Percentiles rank a stretch among this genome's conserved stretches.
Conservation (phyloP, 1,284 basidiomycete genomes). For the Marasmius tenuissimus region DNA sequence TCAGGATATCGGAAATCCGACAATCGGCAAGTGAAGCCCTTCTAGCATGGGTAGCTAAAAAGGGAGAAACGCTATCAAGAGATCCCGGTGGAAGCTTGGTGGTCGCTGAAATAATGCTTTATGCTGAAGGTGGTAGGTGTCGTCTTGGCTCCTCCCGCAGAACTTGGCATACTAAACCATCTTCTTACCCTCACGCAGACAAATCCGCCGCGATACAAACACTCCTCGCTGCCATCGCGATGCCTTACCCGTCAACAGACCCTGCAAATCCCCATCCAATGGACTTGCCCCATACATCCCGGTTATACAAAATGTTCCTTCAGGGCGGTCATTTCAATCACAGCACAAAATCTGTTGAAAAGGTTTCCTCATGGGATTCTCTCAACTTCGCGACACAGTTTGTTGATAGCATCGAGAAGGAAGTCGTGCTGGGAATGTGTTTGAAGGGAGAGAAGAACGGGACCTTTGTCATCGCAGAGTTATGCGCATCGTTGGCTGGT, state of each 20-base stretch:
- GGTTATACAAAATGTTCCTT: constrained; percentile 83
- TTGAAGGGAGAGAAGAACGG: constrained; percentile 54
- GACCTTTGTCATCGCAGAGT: constrained; percentile 77
- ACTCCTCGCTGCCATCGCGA: constrained; percentile 55
- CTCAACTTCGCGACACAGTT: constrained; percentile 59
- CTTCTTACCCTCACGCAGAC: constrained; percentile 43
- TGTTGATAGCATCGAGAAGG: constrained; percentile 55
- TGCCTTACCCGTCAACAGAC: constrained; percentile 55
- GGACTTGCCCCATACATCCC: constrained; percentile 76
- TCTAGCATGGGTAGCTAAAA: constrained; percentile 62
- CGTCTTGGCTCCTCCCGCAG: not conserved
- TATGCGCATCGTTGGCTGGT: constrained; percentile 62
- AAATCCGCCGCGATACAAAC: constrained; percentile 62
- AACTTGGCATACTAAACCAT: not conserved
- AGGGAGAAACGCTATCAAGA: constrained; percentile 57
- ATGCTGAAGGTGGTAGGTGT: constrained; percentile 73
- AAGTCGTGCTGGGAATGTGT: constrained; percentile 60
- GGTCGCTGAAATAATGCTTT: constrained; percentile 78
- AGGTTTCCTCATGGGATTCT: constrained; percentile 52
- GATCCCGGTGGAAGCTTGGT: constrained; percentile 81
- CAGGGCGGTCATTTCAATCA: constrained; percentile 88
- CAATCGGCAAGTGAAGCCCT: constrained; percentile 70
- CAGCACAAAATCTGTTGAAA: constrained; percentile 51
- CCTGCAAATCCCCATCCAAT: constrained; percentile 59
- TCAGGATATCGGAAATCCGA: constrained; percentile 33